Evolutionary conservation across 768 basidiomycete genomes (phyloP).

Genomic region (Mycena rebaudengoi): DNA sequence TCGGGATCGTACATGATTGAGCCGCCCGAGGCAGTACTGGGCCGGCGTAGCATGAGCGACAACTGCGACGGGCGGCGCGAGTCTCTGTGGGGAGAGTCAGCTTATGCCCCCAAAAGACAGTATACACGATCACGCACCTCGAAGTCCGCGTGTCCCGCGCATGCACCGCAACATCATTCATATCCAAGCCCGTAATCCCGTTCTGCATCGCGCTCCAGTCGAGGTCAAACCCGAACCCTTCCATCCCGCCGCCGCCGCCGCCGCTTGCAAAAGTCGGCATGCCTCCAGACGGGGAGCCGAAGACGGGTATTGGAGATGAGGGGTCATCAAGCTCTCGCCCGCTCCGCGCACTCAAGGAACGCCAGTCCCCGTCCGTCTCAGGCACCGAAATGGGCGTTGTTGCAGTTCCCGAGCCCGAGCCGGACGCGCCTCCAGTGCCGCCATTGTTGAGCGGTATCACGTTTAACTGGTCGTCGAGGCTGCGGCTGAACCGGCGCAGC

Average conservation of each 20-base stretch:
- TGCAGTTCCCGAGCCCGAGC: not conserved
- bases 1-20: slow-evolving; percentile 48
- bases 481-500: slow-evolving; percentile 67
- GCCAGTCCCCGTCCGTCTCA: slow-evolving; percentile 66
- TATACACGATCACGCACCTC: too few relatives aligned
- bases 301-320: not conserved
- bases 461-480: slow-evolving; percentile 58
- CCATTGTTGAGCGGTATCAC: slow-evolving; percentile 29
- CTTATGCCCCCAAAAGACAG: too few relatives aligned
- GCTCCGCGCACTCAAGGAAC: slow-evolving; percentile 49
- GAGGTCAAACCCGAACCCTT: slow-evolving; percentile 50
- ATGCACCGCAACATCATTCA: slow-evolving; percentile 35
- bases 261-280: not conserved
- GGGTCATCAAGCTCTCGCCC: slow-evolving; percentile 5
- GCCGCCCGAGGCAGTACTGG: slow-evolving; percentile 51
- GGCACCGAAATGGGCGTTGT: slow-evolving; percentile 45
- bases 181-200: slow-evolving; percentile 41
- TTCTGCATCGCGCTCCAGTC: slow-evolving; percentile 46
- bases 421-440: too few relatives aligned
- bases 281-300: slow-evolving; percentile 14
- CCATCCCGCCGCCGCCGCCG: slow-evolving; percentile 32
- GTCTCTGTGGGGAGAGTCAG: slow-evolving; percentile 17
- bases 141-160: too few relatives aligned
- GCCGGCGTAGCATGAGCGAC: slow-evolving; percentile 40
- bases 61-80: slow-evolving; percentile 34